Base-by-base conservation (phyloP, 2,329 filamentous ascomycete species). In the Sarocladium oryzae region DNA sequence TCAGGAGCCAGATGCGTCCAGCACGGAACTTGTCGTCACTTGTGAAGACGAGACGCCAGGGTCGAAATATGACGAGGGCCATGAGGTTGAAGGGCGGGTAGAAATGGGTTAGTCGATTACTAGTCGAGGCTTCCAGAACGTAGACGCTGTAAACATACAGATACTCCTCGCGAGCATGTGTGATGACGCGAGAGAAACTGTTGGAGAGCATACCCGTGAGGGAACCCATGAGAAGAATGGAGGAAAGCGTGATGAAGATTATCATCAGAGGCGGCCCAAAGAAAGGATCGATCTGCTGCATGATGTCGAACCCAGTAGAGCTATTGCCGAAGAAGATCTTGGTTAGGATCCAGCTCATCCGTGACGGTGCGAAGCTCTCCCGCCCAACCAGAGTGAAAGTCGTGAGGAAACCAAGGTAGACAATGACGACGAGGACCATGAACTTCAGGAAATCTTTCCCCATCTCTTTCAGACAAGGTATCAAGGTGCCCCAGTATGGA, bases 381-480 rank as follows among this genome's bases (percentile, higher is more conserved):
- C 87, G 79, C n/a, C 85, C 88, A 40, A 93, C 75, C 23, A 91
- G 76, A 0, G 85, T 85, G 60, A 92, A 92, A 0, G 89, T 96
- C 0, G 91, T 95, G 30, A 96, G 71, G 67, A 96, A 96, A 43
- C 90, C 89, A 45, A 93, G 71, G 63, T 95, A 96, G 50, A 95
- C 71, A 51, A 95, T 86, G 45, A 89, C 72, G 38, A 95, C 87
- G 23, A 92, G 76, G 1, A 88, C 86, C 68, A 82, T 78, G 63
- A 93, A 95, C 61, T 91, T 91, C 65, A 91, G 68, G 63, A 96
- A 96, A 63, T 95, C 89, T 67, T 91, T 92, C 35, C 87, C 87
- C 91, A 96, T 96, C 65, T 92, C 89, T 64, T 93, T 93, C 49
- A 96, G 76, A 56, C 91, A 95, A 0, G 90, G 91, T 54, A 96